These are phyloP conservation scores for Hortiboletus campestris DNA, from an alignment of 768 basidiomycete genomes.

Conservation along the genomic window DNA sequence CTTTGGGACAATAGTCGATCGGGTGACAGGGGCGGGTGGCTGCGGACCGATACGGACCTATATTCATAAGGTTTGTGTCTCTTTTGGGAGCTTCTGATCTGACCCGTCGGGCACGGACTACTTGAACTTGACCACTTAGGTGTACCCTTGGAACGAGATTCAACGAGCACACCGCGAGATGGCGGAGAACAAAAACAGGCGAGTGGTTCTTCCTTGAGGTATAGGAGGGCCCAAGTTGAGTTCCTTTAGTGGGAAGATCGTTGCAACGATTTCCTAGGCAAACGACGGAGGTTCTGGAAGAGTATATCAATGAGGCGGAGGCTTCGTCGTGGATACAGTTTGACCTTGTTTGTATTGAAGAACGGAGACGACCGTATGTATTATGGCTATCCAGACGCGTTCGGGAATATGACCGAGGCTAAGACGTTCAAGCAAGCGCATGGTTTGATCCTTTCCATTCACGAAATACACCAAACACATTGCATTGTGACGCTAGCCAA, in stretches of 20 bases:
- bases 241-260: constrained; percentile 32
- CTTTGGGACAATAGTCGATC: constrained; percentile 55
- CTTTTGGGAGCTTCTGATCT: constrained; percentile 10
- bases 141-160: constrained; percentile 79
- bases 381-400: neutral
- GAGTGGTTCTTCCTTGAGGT: constrained; percentile 15
- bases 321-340: constrained; percentile 2
- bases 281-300: constrained; percentile 9
- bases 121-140: constrained; percentile 38
- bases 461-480: neutral
- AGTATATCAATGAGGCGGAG: neutral
- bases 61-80: constrained; percentile 65
- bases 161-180: constrained; percentile 81
- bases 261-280: constrained; percentile 26
- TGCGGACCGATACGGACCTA: constrained; percentile 65
- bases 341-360: constrained; percentile 5
- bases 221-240: neutral
- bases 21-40: constrained; percentile 58
- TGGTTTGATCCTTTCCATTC: neutral
- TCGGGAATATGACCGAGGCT: neutral
- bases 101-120: constrained; percentile 13
- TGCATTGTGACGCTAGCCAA: neutral
- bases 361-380: neutral
- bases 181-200: constrained; percentile 66
- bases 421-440: neutral